Evolutionary conservation across 192 early-diverging fungal genomes (phyloP).

Genomic region (Coemansia sp.): DNA sequence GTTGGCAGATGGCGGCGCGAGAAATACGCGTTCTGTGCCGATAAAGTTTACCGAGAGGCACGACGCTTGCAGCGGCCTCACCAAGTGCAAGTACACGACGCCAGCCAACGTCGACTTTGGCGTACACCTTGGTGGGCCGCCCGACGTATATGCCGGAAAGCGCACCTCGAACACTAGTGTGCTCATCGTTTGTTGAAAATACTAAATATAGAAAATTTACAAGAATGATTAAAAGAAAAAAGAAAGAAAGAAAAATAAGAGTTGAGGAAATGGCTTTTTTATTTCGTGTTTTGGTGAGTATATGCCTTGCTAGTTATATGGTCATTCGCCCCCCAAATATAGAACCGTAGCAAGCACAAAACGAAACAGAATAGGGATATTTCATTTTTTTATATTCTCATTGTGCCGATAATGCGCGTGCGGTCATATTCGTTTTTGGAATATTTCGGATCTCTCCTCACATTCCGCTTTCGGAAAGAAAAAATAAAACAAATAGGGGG

Average conservation of each 20-base stretch:
- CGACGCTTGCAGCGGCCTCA: constrained; percentile 13
- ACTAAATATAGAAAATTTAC: neutral
- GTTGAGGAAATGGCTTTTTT: neutral
- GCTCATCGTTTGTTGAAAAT: constrained; percentile 3
- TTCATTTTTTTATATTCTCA: neutral
- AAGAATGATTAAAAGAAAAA: neutral
- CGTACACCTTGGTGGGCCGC: constrained; percentile 30
- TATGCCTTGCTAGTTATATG: constrained; percentile 2
- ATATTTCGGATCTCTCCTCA: neutral
- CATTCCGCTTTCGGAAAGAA: constrained; percentile 1
- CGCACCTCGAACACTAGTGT: constrained; percentile 34
- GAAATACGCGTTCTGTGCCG: constrained; percentile 31
- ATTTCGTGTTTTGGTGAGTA: neutral
- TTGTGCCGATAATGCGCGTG: constrained; percentile 1
- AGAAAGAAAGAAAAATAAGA: neutral
- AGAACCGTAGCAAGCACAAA: neutral
- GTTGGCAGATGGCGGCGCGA: constrained; percentile 41
- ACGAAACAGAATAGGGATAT: constrained; percentile 5
- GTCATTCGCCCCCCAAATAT: neutral
- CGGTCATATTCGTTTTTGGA: constrained; percentile 5
- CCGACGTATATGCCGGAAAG: constrained; percentile 48
- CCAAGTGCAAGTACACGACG: constrained; percentile 34
- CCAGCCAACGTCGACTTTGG: constrained; percentile 44
- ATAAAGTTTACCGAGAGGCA: constrained; percentile 29
- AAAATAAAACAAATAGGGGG: neutral